Evolutionary conservation across 2,329 filamentous ascomycete genomes (phyloP), one percentile per base, ranked within the genome.

Genomic region (Pyricularia pennisetigena): DNA sequence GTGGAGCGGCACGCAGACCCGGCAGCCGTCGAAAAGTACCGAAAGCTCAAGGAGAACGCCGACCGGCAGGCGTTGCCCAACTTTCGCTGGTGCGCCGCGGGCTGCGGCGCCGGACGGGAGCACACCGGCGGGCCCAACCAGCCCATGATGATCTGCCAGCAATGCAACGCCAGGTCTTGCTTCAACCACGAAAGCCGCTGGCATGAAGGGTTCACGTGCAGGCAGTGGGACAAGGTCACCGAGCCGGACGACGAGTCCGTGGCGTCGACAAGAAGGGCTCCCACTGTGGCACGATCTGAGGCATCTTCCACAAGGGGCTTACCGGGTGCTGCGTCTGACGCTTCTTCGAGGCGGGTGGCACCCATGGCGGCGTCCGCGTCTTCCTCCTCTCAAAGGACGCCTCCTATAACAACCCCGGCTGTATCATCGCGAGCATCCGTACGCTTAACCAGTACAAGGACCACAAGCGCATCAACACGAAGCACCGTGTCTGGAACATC

Each of bases 61-160:
- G 79, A 79, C 12, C 75, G 86, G 67, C 78, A 79, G 23, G 73
- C 76, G 24, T 75, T 81, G 1, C 75, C 78, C 0, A 80, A 80
- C 35, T 88, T 86, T 71, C 74, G 80, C 16, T 86, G 83, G 82
- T 88, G 86, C 71, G 79, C 85, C 1, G 75, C 82, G 0, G 77
- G 76, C 2, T 88, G 86, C 71, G 79, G 76, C 9, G 81, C 78
- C 0, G 85, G 85, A 0, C 85, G 87, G 70, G 77, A 85, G 2
- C 85, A 87, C 64, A 76, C 78, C 1, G 77, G 74, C 3, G 80
- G 80, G 20, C 68, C 71, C 1, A 72, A 72, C 1, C 76, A 79
- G 3, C 79, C 82, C 0, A 81, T 80, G 23, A 78, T 82, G 57
- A 77, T 75, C 20, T 82, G 82, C 72, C 71, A 75, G 62, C 70